Conservation (phyloP, 2,329 filamentous ascomycete species). For the Ceratocystis harringtonii region DNA sequence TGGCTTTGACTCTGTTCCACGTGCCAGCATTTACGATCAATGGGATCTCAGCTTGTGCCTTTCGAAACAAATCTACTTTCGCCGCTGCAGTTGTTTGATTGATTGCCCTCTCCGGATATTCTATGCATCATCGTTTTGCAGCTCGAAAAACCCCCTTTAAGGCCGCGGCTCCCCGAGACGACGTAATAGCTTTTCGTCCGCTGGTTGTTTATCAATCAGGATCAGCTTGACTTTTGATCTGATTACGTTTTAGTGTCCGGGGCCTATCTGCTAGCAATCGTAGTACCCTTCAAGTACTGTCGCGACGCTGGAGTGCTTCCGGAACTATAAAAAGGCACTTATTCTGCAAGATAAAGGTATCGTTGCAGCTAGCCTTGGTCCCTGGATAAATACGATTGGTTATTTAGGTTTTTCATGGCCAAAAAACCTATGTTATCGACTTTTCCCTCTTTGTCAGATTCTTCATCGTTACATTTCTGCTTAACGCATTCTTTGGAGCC, state of each 20-base stretch:
- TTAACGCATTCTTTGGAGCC: conserved; percentile 9
- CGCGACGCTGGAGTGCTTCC: background rate
- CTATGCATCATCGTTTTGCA: background rate
- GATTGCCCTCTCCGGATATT: conserved; percentile 7
- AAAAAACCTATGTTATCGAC: background rate
- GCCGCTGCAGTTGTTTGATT: conserved; percentile 16
- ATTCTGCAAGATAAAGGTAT: background rate
- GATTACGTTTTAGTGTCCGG: conserved; percentile 7
- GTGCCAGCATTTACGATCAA: conserved; percentile 9
- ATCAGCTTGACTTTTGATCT: conserved; percentile 9
- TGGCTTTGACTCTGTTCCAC: background rate
- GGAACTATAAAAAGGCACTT: background rate
- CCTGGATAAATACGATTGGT: background rate
- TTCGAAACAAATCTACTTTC: conserved; percentile 14
- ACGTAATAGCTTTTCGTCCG: background rate
- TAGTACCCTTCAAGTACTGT: conserved; percentile 12
- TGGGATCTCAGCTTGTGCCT: conserved; percentile 13
- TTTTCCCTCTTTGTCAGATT: background rate
- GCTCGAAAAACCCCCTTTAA: background rate
- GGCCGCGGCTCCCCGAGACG: background rate
- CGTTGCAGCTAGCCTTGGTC: too few relatives aligned
- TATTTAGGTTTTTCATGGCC: background rate
- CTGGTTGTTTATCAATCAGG: conserved; percentile 16
- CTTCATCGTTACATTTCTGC: conserved; percentile 7
- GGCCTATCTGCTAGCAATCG: background rate